These are phyloP conservation scores for Fusarium sp. DNA, from an alignment of 2,329 filamentous ascomycete species.

Conservation along the genomic window DNA sequence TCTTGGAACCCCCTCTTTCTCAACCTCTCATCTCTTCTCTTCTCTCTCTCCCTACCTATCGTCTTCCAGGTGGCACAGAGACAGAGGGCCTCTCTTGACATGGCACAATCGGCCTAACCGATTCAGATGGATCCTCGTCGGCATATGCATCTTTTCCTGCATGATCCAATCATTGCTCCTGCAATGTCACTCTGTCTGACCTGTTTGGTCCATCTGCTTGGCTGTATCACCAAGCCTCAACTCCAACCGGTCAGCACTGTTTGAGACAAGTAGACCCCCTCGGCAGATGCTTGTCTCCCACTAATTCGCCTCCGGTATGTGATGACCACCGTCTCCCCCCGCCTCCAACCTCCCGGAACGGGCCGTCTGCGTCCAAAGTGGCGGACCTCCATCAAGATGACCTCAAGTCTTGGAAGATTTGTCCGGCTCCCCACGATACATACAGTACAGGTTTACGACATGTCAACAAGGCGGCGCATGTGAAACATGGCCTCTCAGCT, in stretches of 20 bases:
- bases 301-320: conserved; percentile 1
- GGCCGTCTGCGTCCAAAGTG: conserved; percentile 21
- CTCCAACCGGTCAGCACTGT: conserved; percentile 24
- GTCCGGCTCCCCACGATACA: neutral
- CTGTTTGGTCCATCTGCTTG: neutral
- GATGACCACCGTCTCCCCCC: conserved; percentile 6
- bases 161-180: conserved; percentile 10
- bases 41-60: neutral
- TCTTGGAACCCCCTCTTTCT: neutral
- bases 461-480: neutral
- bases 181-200: conserved; percentile 3
- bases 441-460: neutral
- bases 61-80: neutral
- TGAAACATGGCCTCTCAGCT: conserved; percentile 20
- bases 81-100: neutral
- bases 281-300: conserved; percentile 19
- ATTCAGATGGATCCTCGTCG: neutral
- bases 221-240: neutral
- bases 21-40: neutral
- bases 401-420: neutral
- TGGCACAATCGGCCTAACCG: neutral
- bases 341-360: conserved; percentile 24
- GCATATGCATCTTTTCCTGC: neutral
- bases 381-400: neutral
- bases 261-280: conserved; percentile 11